Evolutionary conservation across 371 early-diverging fungal genomes (phyloP), one percentile per base, ranked within the genome.

Genomic region (Syncephalastrum contaminatum): DNA sequence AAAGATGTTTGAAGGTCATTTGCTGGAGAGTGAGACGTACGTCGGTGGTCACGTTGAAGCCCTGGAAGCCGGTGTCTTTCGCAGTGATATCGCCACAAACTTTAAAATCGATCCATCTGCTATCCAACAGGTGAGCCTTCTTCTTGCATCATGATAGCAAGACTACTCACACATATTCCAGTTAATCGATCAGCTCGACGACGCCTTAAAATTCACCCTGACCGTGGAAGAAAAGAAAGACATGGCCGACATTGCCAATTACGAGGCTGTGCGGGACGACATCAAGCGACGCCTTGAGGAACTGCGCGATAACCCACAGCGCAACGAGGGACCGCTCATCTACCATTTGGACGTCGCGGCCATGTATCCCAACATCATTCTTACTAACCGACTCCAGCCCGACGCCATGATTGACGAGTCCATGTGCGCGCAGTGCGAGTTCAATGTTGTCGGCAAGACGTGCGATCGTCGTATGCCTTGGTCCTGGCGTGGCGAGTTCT

Each of bases 321-420:
- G 89, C 14, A 66, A 74, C n/a, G 92, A 92, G 54, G 70, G 76
- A 13, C 99, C 99, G 1, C 75, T 91, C 6, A 95, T 99, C 54
- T 99, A 99, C 75, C 99, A 99, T 67, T 83, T 99, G 77, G 99
- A 99, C 75, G 99, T 99, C 3, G 99, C 95, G 0, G 99, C 99
- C 22, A 99, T 99, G 99, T 99, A 99, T 69, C 99, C 99, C 15
- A 99, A 99, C 67, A 99, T 99, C 59, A 99, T 99, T 71, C 79
- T 99, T 16, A 99, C 99, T 10, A 99, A 99, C 65, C 89, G 99
- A 21, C 77, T 99, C 4, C 99, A 99, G 73, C 99, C 99, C 2
- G 93, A 96, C 70, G 94, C 99, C 4, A 90, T 99, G 53, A 90
- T 98, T 27, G 86, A 87, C 14, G 98, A 99, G 59, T 86, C 88